Evolutionary conservation across 2,329 filamentous ascomycete species (phyloP).

Genomic region (Xylariales sp.): DNA sequence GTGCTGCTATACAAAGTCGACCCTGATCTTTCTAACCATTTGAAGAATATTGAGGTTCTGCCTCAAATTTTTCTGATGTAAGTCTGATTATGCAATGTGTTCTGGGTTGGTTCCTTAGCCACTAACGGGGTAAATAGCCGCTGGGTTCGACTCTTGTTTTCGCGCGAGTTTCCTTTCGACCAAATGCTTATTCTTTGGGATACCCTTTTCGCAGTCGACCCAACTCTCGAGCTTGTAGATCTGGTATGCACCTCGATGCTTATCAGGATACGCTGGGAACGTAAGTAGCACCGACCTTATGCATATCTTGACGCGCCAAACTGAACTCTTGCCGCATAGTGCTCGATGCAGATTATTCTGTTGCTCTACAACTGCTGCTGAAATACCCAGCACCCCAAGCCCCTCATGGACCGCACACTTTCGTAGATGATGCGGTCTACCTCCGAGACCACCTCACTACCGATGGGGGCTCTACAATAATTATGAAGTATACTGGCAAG

Average conservation of each 20-base stretch:
- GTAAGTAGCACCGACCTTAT: slow-evolving; percentile 43
- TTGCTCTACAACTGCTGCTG: slow-evolving; percentile 74
- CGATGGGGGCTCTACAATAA: slow-evolving; percentile 59
- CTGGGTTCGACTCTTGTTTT: slow-evolving; percentile 91
- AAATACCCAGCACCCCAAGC: slow-evolving; percentile 70
- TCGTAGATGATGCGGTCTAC: slow-evolving; percentile 82
- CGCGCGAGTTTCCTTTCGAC: slow-evolving; percentile 86
- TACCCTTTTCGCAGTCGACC: slow-evolving; percentile 80
- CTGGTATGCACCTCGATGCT: slow-evolving; percentile 94
- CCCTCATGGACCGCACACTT: slow-evolving; percentile 66
- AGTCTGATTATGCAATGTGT: no score
- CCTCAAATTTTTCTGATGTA: slow-evolving; percentile 96
- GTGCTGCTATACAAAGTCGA: slow-evolving; percentile 74
- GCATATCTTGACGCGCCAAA: no score
- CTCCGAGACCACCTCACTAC: slow-evolving; percentile 60
- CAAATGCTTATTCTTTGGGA: slow-evolving; percentile 87
- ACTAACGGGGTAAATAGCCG: slow-evolving; percentile 47
- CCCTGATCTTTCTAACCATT: slow-evolving; percentile 75
- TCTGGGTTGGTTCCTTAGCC: no score
- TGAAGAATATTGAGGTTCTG: slow-evolving; percentile 81
- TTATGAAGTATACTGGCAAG: slow-evolving; percentile 66
- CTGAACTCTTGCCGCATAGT: no score
- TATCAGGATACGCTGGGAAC: slow-evolving; percentile 82
- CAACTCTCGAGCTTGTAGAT: slow-evolving; percentile 75
- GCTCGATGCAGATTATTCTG: slow-evolving; percentile 81